Evolutionary conservation across 768 basidiomycete species (phyloP), one percentile per base, ranked within the genome.

Genomic region (Obba rivulosa): DNA sequence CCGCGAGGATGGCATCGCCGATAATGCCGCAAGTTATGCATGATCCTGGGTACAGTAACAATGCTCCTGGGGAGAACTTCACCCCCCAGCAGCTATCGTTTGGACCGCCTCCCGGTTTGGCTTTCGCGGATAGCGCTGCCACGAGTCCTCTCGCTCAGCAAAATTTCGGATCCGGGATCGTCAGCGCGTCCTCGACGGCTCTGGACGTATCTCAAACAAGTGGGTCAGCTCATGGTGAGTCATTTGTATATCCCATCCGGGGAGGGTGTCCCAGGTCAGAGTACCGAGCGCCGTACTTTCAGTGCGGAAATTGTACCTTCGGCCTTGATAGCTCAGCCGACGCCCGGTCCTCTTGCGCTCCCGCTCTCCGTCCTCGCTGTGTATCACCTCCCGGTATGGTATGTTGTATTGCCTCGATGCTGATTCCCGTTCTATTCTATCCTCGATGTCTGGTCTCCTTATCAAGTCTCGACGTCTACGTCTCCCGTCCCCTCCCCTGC

Each of bases 211-310:
- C 60, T 13, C 66, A 73, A 46, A 57, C 61, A 25, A 69, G 66
- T 59, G 69, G 67, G 51, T 71, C 74, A 41, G 62, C 67, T 53
- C 70, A 83, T 71, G 80, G 87, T 88, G 83, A 88, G 87, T 82
- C 58, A 57, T 63, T 70, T 71, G 72, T 62, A 50, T 57, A 66
- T 64, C 68, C 70, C 67, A 68, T 69, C 65, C 79, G 83, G 84
- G 84, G 85, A 85, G 83, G 86, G 84, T 79, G 69, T 71, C 73
- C 71, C 67, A 70, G 84, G 83, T 75, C 82, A 80, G 78, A 77
- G 83, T 89, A 87, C 85, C 87, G 77, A 88, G 85, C 71, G 69
- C 84, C 83, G 81, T 86, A 74, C 85, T 85, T 87, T 85, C 84
- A 88, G 86, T 85, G 81, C 85, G 84, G 82, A 84, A 82, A 78